These are phyloP conservation scores for Tilletia caries DNA, from an alignment of 1,284 basidiomycete species.

Conservation along the genomic window DNA sequence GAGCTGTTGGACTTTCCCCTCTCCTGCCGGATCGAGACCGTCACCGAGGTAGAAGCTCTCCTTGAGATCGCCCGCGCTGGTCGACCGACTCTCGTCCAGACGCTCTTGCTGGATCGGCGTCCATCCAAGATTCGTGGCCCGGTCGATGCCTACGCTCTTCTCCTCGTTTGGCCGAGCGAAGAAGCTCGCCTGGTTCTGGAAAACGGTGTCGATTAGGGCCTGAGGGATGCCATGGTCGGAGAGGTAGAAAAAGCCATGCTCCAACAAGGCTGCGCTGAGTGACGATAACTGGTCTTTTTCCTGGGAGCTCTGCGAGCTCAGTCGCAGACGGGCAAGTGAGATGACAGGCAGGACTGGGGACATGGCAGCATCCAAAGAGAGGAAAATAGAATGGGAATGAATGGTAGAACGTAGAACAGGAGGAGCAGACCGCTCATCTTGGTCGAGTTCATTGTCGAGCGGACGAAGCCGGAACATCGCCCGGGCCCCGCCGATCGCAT, in stretches of 20 bases:
- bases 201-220: slow-evolving; percentile 28
- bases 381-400: no score
- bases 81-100: slow-evolving; percentile 25
- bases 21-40: slow-evolving; percentile 5
- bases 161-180: slow-evolving; percentile 21
- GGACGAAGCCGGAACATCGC: no score
- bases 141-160: slow-evolving; percentile 21
- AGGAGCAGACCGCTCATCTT: no score
- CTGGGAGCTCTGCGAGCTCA: not conserved
- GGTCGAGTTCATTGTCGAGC: no score
- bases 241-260: slow-evolving; percentile 43
- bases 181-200: slow-evolving; percentile 27
- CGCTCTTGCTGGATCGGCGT: slow-evolving; percentile 20
- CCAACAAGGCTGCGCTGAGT: not conserved
- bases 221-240: slow-evolving; percentile 30
- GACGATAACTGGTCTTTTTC: not conserved
- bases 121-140: slow-evolving; percentile 31
- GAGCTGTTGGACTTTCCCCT: slow-evolving; percentile 13
- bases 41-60: slow-evolving; percentile 41
- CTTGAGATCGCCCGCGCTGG: slow-evolving; percentile 36
- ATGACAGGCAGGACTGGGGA: slow-evolving; percentile 9
- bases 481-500: no score
- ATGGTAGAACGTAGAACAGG: no score
- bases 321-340: not conserved
- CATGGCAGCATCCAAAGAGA: no score